Conservation (phyloP, 2,329 filamentous ascomycete species). For the Cercospora sojina region DNA sequence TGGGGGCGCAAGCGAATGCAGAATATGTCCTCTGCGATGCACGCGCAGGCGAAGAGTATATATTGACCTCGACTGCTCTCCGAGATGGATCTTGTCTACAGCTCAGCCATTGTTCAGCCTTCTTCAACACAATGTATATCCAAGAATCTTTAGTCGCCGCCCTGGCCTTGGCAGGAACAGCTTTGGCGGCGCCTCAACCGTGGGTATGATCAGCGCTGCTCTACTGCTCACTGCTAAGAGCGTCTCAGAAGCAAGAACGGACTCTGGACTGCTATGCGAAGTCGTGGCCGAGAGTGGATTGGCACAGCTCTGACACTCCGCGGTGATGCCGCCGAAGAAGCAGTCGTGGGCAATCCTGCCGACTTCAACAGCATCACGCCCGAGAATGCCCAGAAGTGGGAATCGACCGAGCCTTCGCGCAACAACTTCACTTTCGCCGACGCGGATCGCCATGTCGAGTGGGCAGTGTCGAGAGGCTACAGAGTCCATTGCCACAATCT, state of each 20-base stretch:
- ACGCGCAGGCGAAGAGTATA: neutral
- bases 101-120: neutral
- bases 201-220: neutral
- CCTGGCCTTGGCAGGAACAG: constrained; percentile 4
- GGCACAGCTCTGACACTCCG: constrained; percentile 41
- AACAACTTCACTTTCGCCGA: constrained; percentile 37
- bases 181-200: neutral
- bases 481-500: constrained; percentile 44
- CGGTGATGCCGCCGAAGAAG: constrained; percentile 29
- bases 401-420: constrained; percentile 40
- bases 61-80: neutral
- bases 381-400: constrained; percentile 45
- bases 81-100: neutral
- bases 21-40: neutral
- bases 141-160: neutral
- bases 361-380: constrained; percentile 29
- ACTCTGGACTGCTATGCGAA: constrained; percentile 20
- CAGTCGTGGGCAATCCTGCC: constrained; percentile 29
- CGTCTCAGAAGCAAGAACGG: constrained; percentile 8
- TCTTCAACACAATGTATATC: constrained; percentile 1
- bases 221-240: neutral
- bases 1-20: neutral
- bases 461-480: constrained; percentile 36
- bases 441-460: neutral
- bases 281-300: constrained; percentile 37